Evolutionary conservation across 2,329 filamentous ascomycete species (phyloP).

Genomic region (Colletotrichum coccodes): DNA sequence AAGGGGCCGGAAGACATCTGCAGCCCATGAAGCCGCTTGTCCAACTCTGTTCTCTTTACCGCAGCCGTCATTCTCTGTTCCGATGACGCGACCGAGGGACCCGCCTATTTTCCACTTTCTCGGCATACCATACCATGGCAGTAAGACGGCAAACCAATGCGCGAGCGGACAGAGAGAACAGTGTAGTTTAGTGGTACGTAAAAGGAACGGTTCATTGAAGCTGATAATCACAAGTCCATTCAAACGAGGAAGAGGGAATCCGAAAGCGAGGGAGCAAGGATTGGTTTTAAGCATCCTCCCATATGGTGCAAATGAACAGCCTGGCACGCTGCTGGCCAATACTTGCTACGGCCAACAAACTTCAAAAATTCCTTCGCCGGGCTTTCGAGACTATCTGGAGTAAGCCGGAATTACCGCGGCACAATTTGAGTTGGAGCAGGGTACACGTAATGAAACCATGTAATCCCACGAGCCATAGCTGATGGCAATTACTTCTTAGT

Average conservation of each 20-base stretch:
- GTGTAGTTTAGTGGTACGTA: slow-evolving; percentile 8
- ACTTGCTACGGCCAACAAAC: background rate
- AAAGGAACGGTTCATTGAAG: background rate
- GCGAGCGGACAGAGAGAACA: background rate
- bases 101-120: slow-evolving; percentile 6
- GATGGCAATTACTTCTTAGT: no score
- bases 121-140: background rate
- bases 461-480: no score
- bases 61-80: background rate
- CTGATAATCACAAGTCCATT: background rate
- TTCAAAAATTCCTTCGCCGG: background rate
- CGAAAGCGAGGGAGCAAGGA: background rate
- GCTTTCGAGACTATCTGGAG: background rate
- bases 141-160: background rate
- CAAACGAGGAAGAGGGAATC: background rate
- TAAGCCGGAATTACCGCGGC: background rate
- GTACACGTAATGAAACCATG: background rate
- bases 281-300: background rate
- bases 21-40: background rate
- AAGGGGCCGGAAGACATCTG: background rate
- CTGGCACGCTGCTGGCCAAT: background rate
- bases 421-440: background rate
- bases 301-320: background rate
- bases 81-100: slow-evolving; percentile 12
- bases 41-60: background rate